These are phyloP conservation scores for Aegilops sharonensis DNA, from an alignment of 176 grass and related monocot genomes.

Conservation along the genomic window DNA sequence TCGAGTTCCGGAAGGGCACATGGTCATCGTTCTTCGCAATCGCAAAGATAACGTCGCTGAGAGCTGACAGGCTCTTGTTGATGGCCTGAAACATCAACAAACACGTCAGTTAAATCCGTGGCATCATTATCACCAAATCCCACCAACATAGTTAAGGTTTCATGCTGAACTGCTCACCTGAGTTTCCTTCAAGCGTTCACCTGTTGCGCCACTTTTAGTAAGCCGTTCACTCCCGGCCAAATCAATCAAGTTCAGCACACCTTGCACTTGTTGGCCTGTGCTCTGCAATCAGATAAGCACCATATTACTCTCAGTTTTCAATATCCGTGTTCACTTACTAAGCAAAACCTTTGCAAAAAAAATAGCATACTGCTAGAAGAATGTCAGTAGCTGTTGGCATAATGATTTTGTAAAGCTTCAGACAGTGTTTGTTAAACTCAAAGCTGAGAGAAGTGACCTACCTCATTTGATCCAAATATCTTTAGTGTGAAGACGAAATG, in stretches of 20 bases:
- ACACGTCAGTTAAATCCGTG: not conserved
- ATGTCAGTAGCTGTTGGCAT: not conserved
- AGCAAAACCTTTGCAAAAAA: not conserved
- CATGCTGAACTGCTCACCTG: constrained; percentile 38
- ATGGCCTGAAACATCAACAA: constrained; percentile 58
- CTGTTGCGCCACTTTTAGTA: constrained; percentile 82
- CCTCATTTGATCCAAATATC: constrained; percentile 85
- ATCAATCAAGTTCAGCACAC: constrained; percentile 89
- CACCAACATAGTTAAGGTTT: not conserved
- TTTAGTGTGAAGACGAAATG: constrained; percentile 94
- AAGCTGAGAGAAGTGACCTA: constrained; percentile 18
- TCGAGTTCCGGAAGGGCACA: constrained; percentile 92
- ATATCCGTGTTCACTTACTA: not conserved
- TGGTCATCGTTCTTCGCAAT: constrained; percentile 93
- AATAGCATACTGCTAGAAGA: no score
- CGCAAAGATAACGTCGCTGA: constrained; percentile 89
- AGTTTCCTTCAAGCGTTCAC: constrained; percentile 93
- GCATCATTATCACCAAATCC: not conserved
- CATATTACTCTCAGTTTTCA: not conserved
- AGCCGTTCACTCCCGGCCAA: constrained; percentile 96
- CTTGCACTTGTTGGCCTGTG: constrained; percentile 85
- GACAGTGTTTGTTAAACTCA: not conserved
- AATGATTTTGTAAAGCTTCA: not conserved
- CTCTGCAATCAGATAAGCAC: constrained; percentile 40
- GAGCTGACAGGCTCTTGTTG: constrained; percentile 88